A percentile compares a stretch with the other conserved stretches of the same genome.
Evolutionary conservation across 1,284 basidiomycete species (phyloP).

Genomic region (Boletus albobrunnescens): DNA sequence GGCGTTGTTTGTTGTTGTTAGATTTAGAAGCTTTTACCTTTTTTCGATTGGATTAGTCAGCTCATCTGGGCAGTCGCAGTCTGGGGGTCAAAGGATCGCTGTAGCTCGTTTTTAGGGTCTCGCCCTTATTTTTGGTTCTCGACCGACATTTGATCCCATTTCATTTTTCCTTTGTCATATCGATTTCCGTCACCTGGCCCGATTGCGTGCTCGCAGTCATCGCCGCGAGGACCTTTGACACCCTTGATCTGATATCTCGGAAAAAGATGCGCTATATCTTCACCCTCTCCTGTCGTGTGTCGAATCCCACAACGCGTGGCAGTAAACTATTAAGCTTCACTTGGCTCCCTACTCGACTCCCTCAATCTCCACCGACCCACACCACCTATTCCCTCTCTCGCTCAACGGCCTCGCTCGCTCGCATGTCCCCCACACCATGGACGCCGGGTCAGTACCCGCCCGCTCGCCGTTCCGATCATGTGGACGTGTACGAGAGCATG

Average conservation of each 20-base stretch:
- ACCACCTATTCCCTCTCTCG: slow-evolving; percentile 22
- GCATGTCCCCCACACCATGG: slow-evolving; percentile 37
- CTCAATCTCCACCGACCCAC: slow-evolving; percentile 12
- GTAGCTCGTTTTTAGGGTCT: neutral
- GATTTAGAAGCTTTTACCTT: slow-evolving; percentile 23
- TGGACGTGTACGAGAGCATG: slow-evolving; percentile 67
- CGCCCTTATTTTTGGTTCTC: neutral
- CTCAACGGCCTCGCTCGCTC: slow-evolving; percentile 6
- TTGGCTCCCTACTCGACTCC: slow-evolving; percentile 9
- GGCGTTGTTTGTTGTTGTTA: slow-evolving; percentile 31
- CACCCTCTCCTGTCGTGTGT: slow-evolving; percentile 8
- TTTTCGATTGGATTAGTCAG: slow-evolving; percentile 15
- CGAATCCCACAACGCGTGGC: slow-evolving; percentile 22
- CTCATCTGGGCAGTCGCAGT: too few relatives aligned
- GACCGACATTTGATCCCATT: slow-evolving; percentile 2
- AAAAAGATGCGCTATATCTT: slow-evolving; percentile 16
- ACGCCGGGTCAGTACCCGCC: slow-evolving; percentile 53
- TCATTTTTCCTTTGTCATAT: slow-evolving; percentile 12
- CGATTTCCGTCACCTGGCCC: slow-evolving; percentile 14
- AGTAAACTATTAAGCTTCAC: slow-evolving; percentile 21
- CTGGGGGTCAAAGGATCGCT: too few relatives aligned
- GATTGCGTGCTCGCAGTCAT: slow-evolving; percentile 10
- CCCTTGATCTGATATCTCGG: slow-evolving; percentile 27
- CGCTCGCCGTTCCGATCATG: slow-evolving; percentile 59
- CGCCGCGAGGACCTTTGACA: slow-evolving; percentile 29